Evolutionary conservation across 805 yeast genomes (phyloP).

Genomic region (Candida sithepensis): DNA sequence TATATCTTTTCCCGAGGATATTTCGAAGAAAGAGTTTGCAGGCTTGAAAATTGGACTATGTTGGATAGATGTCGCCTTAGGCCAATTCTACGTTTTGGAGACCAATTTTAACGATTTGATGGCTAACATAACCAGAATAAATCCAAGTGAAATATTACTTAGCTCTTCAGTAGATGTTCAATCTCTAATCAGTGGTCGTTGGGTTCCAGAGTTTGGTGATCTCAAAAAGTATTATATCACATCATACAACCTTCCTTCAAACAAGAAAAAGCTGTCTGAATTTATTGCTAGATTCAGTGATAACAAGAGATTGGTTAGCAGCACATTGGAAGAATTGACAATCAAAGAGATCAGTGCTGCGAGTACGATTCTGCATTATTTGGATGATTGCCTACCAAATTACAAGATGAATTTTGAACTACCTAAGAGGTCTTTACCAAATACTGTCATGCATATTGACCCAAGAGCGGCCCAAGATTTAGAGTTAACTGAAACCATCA

Average conservation of each 20-base stretch:
- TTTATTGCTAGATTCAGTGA: slow-evolving; percentile 41
- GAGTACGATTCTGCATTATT: slow-evolving; percentile 60
- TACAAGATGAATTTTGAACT: slow-evolving; percentile 56
- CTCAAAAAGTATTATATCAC: slow-evolving; percentile 59
- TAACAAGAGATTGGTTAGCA: slow-evolving; percentile 20
- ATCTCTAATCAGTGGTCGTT: slow-evolving; percentile 40
- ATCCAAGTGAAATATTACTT: slow-evolving; percentile 76
- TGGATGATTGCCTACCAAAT: slow-evolving; percentile 70
- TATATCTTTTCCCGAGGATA: slow-evolving; percentile 54
- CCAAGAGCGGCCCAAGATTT: slow-evolving; percentile 72
- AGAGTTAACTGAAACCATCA: slow-evolving; percentile 60
- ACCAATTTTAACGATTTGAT: slow-evolving; percentile 56
- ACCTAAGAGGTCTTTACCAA: slow-evolving; percentile 57
- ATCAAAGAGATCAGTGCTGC: slow-evolving; percentile 58
- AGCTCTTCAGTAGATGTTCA: slow-evolving; percentile 41
- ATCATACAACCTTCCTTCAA: slow-evolving; percentile 42
- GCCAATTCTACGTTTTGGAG: slow-evolving; percentile 68
- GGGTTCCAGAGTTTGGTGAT: slow-evolving; percentile 59
- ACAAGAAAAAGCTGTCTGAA: slow-evolving; percentile 35
- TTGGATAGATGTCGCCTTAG: slow-evolving; percentile 89
- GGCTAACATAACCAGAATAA: slow-evolving; percentile 71
- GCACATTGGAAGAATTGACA: slow-evolving; percentile 32
- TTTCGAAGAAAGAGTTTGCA: slow-evolving; percentile 36
- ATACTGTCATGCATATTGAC: slow-evolving; percentile 69
- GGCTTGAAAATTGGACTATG: slow-evolving; percentile 57